Evolutionary conservation across 441 rosid species (phyloP).

Genomic region (Populus hybrid): DNA sequence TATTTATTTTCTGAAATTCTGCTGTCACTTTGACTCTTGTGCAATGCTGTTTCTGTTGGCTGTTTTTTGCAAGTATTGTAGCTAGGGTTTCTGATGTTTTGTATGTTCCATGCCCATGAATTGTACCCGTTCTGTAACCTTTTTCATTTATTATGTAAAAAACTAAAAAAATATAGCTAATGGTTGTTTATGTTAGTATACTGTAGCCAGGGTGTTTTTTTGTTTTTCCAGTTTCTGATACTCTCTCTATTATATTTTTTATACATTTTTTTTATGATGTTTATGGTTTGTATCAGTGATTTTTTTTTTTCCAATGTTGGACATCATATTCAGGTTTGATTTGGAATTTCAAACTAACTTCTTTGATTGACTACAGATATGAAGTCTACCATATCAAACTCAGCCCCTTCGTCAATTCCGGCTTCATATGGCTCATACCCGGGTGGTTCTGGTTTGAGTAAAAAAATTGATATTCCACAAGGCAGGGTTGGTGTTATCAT

Average conservation of each 20-base stretch:
- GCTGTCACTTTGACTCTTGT: background rate
- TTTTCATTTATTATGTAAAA: background rate
- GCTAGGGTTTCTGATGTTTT: background rate
- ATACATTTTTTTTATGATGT: background rate
- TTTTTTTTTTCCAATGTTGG: too few species aligned
- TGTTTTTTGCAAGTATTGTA: background rate
- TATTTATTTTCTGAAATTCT: background rate
- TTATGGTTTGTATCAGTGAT: background rate
- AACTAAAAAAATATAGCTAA: background rate
- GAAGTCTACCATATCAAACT: constrained; percentile 37
- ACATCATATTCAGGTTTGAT: background rate
- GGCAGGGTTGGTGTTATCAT: constrained; percentile 96
- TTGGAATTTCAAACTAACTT: background rate
- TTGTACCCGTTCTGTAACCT: background rate
- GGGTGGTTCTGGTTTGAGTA: constrained; percentile 56
- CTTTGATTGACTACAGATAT: constrained; percentile 29
- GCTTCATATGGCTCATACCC: constrained; percentile 66
- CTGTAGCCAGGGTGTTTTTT: background rate
- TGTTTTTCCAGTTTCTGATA: background rate
- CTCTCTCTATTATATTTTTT: background rate
- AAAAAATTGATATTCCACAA: constrained; percentile 87
- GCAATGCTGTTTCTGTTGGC: background rate
- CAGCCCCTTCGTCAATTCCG: constrained; percentile 52
- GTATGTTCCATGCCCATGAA: background rate
- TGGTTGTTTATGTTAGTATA: too few species aligned